A percentile compares a stretch with the other conserved stretches of the same genome.
Conservation (phyloP, 2,329 filamentous ascomycete genomes). For the Didymellaceae sp. region DNA sequence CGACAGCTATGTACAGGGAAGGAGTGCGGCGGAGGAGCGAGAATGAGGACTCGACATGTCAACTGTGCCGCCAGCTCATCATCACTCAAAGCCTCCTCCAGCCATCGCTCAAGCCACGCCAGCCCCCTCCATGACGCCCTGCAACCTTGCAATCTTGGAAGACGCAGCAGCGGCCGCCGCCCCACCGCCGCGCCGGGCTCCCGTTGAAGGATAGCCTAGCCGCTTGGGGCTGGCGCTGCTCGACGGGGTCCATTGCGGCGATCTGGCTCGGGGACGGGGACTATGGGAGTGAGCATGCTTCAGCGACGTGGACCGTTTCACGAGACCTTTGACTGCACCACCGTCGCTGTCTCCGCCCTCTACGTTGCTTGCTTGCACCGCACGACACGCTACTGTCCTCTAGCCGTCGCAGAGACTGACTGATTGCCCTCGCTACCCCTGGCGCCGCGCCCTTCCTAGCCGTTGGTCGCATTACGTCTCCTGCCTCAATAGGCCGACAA, state of each 20-base stretch:
- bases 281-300: not conserved
- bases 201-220: too few species aligned
- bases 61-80: conserved; percentile 27
- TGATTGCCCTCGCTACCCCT: not conserved
- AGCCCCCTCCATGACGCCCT: conserved; percentile 1
- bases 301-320: conserved; percentile 8
- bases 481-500: conserved; percentile 28
- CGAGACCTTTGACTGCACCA: not conserved
- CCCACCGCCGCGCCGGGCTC: conserved; percentile 1
- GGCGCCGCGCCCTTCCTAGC: conserved; percentile 3
- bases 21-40: conserved; percentile 8
- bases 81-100: conserved; percentile 16
- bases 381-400: not conserved
- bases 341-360: not conserved
- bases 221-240: not conserved
- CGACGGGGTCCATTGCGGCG: not conserved
- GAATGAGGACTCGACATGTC: conserved; percentile 19
- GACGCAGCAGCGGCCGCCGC: not conserved
- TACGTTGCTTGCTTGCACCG: not conserved
- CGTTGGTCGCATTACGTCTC: conserved; percentile 14
- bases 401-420: not conserved
- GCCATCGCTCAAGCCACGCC: conserved; percentile 15
- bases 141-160: not conserved
- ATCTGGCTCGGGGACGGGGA: conserved; percentile 5
- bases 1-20: conserved; percentile 31